Base-by-base conservation (phyloP, 2,329 filamentous ascomycete genomes). In the Penicillium oxalicum region DNA sequence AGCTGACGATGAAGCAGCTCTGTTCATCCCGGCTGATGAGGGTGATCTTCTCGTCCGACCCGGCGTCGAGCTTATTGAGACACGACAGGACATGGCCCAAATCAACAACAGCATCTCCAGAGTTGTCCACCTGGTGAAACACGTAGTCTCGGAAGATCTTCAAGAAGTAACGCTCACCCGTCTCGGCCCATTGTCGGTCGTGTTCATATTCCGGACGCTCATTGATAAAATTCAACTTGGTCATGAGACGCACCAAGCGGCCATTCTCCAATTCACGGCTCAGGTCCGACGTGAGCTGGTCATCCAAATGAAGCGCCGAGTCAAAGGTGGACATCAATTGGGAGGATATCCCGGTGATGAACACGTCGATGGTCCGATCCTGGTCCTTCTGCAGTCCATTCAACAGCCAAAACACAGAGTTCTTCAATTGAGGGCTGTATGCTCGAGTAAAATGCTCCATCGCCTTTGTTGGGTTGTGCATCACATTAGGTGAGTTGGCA, bases 121-220 rank as follows among this genome's bases (percentile, higher is more conserved):
- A 83, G 28, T 81, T 79, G 65, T 97, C 90, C 9, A 96, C 90
- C 63, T 95, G 91, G 68, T 98, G 93, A 71, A 97, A 98, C 36
- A 96, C 88, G 61, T 94, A 97, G 70, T 98, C 93, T 43, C 93
- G 82, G 75, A 97, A 97, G 7, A 98, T 79, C 71, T 95, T 96
- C 55, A 98, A 77, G 65, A 88, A 87, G 67, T 95, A 97, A 27
- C 91, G 82, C 61, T 95, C 89, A 26, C 91, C 91, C 41, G 87
- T 93, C 68, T 97, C 91, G 4, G 89, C 88, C 91, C 93, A 98
- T 42, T 81, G 77, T 0, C 78, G 74, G 52, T 91, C 86, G 36
- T 83, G 82, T 45, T 88, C 87, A 53, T 87, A 86, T 63, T 97
- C 91, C 1, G 86, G 88, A 9, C 93, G 83, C 68, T 98, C 93